Evolutionary conservation across 2,329 filamentous ascomycete genomes (phyloP).

Genomic region (Alternaria ventricosa): DNA sequence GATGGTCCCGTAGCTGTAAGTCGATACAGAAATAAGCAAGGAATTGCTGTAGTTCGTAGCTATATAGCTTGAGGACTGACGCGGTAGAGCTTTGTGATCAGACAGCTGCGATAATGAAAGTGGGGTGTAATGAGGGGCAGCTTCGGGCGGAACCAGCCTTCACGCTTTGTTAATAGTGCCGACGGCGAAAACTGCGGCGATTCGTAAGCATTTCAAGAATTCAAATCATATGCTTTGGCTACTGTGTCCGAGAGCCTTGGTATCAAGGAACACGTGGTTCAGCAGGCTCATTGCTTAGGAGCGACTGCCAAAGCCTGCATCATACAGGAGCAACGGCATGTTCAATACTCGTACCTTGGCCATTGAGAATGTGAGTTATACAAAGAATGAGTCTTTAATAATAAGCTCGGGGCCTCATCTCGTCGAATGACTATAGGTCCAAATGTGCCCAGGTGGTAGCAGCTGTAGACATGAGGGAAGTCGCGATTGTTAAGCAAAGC

Average conservation of each 20-base stretch:
- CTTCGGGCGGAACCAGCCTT: conserved; percentile 26
- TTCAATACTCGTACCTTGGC: background rate
- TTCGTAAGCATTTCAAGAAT: background rate
- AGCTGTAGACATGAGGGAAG: background rate
- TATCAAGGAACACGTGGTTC: background rate
- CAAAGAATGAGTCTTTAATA: background rate
- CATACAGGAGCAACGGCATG: background rate
- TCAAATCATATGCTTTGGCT: background rate
- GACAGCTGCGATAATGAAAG: conserved; percentile 3
- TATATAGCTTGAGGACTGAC: background rate
- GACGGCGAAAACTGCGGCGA: background rate
- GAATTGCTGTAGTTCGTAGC: background rate
- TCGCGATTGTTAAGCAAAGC: background rate
- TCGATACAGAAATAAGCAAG: background rate
- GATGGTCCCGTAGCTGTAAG: background rate
- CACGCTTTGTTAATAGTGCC: conserved; percentile 34
- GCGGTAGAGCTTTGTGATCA: background rate
- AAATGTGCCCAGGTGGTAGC: background rate
- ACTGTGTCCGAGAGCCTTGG: background rate
- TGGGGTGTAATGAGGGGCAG: conserved; percentile 34
- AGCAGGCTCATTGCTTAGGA: background rate
- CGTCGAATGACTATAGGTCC: background rate
- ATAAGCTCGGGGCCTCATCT: background rate
- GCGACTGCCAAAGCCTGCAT: background rate
- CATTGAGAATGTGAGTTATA: background rate